Evolutionary conservation across 2,329 filamentous ascomycete genomes (phyloP).

Genomic region (Phaeosphaeriaceae sp.): DNA sequence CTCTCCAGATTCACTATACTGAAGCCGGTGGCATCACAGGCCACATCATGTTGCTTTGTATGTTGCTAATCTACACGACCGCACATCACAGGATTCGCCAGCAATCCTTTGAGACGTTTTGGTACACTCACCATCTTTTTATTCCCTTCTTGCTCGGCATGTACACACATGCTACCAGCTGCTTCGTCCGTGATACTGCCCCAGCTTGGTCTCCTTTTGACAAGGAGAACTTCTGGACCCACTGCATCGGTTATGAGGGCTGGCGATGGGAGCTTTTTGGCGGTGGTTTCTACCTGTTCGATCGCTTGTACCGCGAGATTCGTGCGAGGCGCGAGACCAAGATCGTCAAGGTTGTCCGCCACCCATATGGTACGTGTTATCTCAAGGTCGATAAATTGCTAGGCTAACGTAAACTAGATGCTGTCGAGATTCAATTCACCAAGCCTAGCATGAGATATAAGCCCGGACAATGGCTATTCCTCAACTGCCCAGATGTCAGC

Average conservation of each 20-base stretch:
- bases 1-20: conserved; percentile 89
- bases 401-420: conserved; percentile 63
- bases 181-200: conserved; percentile 87
- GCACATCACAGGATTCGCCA: conserved; percentile 92
- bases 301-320: conserved; percentile 90
- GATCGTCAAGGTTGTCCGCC: conserved; percentile 92
- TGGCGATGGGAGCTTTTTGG: conserved; percentile 96
- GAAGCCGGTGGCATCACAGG: conserved; percentile 92
- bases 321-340: conserved; percentile 81
- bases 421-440: conserved; percentile 94
- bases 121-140: conserved; percentile 99
- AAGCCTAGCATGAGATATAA: conserved; percentile 99
- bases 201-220: conserved; percentile 82
- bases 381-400: background rate
- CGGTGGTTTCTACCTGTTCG: conserved; percentile 82
- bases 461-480: conserved; percentile 96
- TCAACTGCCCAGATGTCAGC: conserved; percentile 89
- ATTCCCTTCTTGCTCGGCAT: conserved; percentile 92
- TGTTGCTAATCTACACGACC: conserved; percentile 97
- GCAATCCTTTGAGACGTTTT: conserved; percentile 97
- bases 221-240: conserved; percentile 80
- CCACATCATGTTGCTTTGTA: conserved; percentile 98
- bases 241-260: conserved; percentile 93
- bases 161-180: conserved; percentile 94
- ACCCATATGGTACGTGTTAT: conserved; percentile 76